A percentile compares a stretch with the other conserved stretches of the same genome.
Conservation (phyloP, 2,329 filamentous ascomycete genomes). For the Trichoderma citrinoviride region DNA sequence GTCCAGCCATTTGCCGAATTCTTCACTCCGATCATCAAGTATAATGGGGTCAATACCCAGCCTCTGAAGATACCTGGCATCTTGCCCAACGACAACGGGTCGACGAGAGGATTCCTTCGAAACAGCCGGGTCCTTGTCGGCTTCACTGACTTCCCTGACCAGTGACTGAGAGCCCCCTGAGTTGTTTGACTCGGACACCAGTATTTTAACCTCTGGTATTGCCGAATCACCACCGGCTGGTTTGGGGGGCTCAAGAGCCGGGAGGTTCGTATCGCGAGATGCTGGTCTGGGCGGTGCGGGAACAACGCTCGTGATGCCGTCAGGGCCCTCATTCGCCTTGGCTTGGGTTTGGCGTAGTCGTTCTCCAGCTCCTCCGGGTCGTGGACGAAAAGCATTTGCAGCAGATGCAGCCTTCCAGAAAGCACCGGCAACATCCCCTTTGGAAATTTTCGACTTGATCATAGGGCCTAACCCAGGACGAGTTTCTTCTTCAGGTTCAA, state of each 20-base stretch:
- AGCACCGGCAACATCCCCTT: conserved; percentile 68
- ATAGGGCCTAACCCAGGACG: conserved; percentile 85
- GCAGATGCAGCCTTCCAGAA: conserved; percentile 70
- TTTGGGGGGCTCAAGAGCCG: conserved; percentile 32
- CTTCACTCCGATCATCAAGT: conserved; percentile 71
- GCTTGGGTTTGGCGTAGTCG: conserved; percentile 64
- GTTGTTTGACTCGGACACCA: conserved; percentile 45
- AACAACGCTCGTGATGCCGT: conserved; percentile 87
- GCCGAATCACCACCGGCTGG: conserved; percentile 36
- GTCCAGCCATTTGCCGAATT: conserved; percentile 79
- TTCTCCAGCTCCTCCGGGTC: conserved; percentile 82
- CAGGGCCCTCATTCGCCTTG: conserved; percentile 65
- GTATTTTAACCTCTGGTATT: conserved; percentile 59
- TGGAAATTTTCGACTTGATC: conserved; percentile 77
- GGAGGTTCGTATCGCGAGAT: conserved; percentile 35
- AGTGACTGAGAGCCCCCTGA: conserved; percentile 41
- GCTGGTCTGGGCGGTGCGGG: conserved; percentile 64
- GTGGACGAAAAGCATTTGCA: conserved; percentile 70
- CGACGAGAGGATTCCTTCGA: conserved; percentile 53
- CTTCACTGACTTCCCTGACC: conserved; percentile 27
- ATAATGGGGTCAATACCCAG: conserved; percentile 75
- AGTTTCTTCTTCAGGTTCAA: conserved; percentile 36
- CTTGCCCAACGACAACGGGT: conserved; percentile 67
- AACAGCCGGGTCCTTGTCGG: conserved; percentile 30
- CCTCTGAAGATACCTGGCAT: conserved; percentile 72